Percentiles rank a stretch among this genome's conserved stretches.
Conservation (phyloP, 495 filamentous ascomycete species). For the Talaromyces wortmannii region DNA sequence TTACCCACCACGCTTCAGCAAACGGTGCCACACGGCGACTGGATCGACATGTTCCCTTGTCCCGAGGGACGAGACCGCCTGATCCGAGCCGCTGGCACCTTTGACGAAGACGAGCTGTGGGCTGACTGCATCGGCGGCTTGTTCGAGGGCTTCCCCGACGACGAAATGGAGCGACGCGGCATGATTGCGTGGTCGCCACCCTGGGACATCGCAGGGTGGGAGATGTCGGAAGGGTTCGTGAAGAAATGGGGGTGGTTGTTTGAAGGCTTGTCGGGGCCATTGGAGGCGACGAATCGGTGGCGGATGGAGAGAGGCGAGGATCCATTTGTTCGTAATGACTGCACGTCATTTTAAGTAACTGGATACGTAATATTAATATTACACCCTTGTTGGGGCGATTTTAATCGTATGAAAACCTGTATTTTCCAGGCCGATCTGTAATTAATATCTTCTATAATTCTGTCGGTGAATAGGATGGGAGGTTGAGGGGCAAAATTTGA, state of each 20-base stretch:
- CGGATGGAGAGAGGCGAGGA: conserved; percentile 10
- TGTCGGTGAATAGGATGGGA: too few species aligned
- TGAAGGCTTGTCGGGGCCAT: conserved; percentile 13
- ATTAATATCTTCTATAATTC: too few species aligned
- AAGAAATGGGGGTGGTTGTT: conserved; percentile 20
- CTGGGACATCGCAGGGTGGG: conserved; percentile 30
- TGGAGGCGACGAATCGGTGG: conserved; percentile 16
- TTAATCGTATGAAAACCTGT: too few species aligned
- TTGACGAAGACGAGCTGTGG: conserved; percentile 35
- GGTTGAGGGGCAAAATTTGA: too few species aligned
- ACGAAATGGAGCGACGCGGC: conserved; percentile 26
- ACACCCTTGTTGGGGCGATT: too few species aligned
- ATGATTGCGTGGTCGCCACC: conserved; percentile 31
- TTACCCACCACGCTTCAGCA: conserved; percentile 27
- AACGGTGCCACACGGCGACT: conserved; percentile 24
- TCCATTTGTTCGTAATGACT: background rate
- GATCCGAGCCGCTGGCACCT: conserved; percentile 24
- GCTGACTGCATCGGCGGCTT: conserved; percentile 28
- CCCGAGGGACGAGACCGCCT: conserved; percentile 25
- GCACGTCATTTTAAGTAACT: background rate
- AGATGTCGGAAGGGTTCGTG: conserved; percentile 19
- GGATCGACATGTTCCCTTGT: conserved; percentile 29
- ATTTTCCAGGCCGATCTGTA: too few species aligned
- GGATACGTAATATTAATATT: too few species aligned
- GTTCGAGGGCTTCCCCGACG: conserved; percentile 30